Base-by-base conservation (phyloP, 2,329 filamentous ascomycete genomes). In the Rutstroemia sydowiana region DNA sequence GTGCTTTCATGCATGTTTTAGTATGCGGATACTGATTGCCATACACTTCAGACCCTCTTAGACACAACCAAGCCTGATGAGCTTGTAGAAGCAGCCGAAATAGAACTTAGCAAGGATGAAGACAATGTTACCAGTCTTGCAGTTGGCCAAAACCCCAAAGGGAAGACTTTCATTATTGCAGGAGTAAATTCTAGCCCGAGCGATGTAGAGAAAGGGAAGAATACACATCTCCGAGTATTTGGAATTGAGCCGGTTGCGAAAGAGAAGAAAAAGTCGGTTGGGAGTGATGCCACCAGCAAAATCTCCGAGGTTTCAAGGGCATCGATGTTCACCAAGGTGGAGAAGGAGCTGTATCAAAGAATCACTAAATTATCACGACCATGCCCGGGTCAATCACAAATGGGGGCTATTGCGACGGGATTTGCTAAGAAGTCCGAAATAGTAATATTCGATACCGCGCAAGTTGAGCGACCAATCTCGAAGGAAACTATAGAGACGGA, bases 81-180 rank as follows among this genome's bases (percentile, higher is more conserved):
- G 73, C 61, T 82, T 79, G 34, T 74, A 80, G 51, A 79, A 83
- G 44, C 77, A 20, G 80, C 83, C 58, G 87, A 95, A 60, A 75
- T 92, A 63, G 82, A 89, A 54, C 81, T 95, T 45, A 87, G 87
- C 56, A 78, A 82, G 61, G 82, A 91, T 65, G 91, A 96, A 71
- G 92, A 97, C 70, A 95, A 87, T 52, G 88, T 95, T 53, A 89
- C 86, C 58, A 91, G 87, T 50, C 75, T 96, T 45, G 88, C 83
- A 39, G 80, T 85, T 48, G 82, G 88, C 58, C 77, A 71, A 65
- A 77, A 63, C 69, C 78, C 73, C 69, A 73, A 72, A 46, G 82
- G 76, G 61, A 74, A 66, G 47, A 78, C 79, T 5, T 66, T 78
- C 39, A 70, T 81, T 7, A 83, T 87, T 59, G 88, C 90, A 23